Conservation (phyloP, 306 rosid genomes). For the Clitoria ternatea region DNA sequence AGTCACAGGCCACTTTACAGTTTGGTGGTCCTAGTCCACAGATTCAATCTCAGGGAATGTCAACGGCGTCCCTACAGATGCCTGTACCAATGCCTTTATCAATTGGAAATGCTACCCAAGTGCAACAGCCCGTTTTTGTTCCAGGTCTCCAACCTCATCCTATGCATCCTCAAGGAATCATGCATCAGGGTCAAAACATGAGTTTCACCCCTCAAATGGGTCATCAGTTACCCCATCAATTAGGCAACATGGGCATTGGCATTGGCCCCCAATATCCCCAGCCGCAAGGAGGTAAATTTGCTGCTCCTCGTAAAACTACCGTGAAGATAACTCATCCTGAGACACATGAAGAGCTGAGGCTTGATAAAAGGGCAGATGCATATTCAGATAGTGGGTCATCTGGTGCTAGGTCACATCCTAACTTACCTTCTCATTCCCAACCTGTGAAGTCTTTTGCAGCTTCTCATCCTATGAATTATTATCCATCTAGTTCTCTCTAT, state of each 20-base stretch:
- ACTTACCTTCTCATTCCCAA: constrained; percentile 60
- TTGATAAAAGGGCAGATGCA: constrained; percentile 68
- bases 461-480: constrained; percentile 52
- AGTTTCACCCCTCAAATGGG: constrained; percentile 62
- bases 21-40: constrained; percentile 77
- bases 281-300: constrained; percentile 76
- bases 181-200: constrained; percentile 69
- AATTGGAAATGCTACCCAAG: constrained; percentile 71
- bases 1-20: constrained; percentile 60
- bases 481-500: constrained; percentile 36
- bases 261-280: constrained; percentile 56
- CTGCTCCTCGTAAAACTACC: constrained; percentile 54
- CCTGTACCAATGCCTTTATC: constrained; percentile 57
- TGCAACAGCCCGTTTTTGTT: constrained; percentile 67
- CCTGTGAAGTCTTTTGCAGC: constrained; percentile 48
- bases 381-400: constrained; percentile 61
- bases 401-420: constrained; percentile 56
- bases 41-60: constrained; percentile 75
- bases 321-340: constrained; percentile 97
- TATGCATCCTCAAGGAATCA: constrained; percentile 67
- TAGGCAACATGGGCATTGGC: constrained; percentile 65
- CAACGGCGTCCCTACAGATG: constrained; percentile 61
- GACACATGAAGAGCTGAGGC: constrained; percentile 81
- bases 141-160: constrained; percentile 73
- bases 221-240: constrained; percentile 63